phyloP scores from a whole-genome alignment of 805 yeast genomes.

The Candida oleophila region DNA sequence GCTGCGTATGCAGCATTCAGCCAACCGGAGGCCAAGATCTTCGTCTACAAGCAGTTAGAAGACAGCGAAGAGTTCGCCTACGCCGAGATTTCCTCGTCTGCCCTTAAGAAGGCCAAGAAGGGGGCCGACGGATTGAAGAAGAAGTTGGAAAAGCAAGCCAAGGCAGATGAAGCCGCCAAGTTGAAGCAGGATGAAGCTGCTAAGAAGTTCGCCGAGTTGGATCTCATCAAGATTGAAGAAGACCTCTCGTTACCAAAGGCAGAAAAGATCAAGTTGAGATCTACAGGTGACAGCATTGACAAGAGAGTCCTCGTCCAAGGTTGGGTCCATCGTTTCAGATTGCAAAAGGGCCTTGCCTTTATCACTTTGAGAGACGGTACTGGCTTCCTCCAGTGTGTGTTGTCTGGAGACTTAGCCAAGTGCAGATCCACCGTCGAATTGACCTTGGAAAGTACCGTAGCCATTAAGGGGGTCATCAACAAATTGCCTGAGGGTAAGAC shows the following conservation, averaged over 20 bases:
- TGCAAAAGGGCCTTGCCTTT: constrained; percentile 90
- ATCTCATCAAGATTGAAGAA: constrained; percentile 65
- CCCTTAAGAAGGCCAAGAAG: constrained; percentile 93
- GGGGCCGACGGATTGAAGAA: constrained; percentile 91
- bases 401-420: constrained; percentile 88
- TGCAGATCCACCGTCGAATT: constrained; percentile 82
- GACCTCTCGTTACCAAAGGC: constrained; percentile 76
- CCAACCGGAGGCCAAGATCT: constrained; percentile 53
- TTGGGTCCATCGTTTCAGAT: constrained; percentile 94
- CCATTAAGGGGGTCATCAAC: constrained; percentile 75
- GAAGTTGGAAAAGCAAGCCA: constrained; percentile 67
- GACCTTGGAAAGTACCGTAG: constrained; percentile 84
- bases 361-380: constrained; percentile 93
- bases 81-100: constrained; percentile 82
- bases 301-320: constrained; percentile 79
- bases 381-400: constrained; percentile 84
- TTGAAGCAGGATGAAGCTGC: constrained; percentile 59
- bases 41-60: constrained; percentile 60
- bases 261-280: constrained; percentile 59
- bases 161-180: constrained; percentile 59
- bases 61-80: constrained; percentile 53
- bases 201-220: constrained; percentile 74
- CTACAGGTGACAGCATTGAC: constrained; percentile 55
- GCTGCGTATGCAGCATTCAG: constrained; percentile 76
- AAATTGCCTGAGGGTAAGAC: constrained; percentile 92